Evolutionary conservation across 2,329 filamentous ascomycete species (phyloP).

Genomic region (Bipolaris victoriae): DNA sequence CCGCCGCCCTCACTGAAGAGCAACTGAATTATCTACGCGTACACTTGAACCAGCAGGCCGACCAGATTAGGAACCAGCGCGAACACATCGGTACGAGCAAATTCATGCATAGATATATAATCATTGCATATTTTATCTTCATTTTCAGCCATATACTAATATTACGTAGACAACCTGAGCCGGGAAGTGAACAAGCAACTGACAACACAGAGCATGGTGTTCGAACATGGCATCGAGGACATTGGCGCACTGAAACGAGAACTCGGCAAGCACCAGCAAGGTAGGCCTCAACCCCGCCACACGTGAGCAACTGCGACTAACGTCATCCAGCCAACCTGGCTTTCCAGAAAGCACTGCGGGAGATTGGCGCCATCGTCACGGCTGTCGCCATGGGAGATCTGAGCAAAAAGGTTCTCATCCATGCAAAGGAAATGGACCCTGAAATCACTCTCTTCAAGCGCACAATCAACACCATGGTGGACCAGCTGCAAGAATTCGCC

Average conservation of each 20-base stretch:
- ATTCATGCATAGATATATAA: neutral
- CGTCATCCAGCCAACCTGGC: constrained; percentile 87
- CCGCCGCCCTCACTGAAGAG: constrained; percentile 73
- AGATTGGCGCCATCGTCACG: constrained; percentile 97
- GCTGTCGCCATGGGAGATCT: constrained; percentile 94
- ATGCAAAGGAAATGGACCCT: constrained; percentile 94
- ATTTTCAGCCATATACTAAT: neutral
- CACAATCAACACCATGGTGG: constrained; percentile 99
- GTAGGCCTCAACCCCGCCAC: constrained; percentile 2
- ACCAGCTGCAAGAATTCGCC: constrained; percentile 94
- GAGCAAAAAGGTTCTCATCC: constrained; percentile 95
- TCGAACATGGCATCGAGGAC: constrained; percentile 80
- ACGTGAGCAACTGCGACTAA: constrained; percentile 72
- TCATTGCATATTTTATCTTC: neutral
- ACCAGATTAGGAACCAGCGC: constrained; percentile 86
- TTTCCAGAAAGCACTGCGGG: constrained; percentile 94
- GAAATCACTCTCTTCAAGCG: constrained; percentile 98
- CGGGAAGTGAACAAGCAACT: constrained; percentile 86
- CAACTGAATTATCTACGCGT: constrained; percentile 85
- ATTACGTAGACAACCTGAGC: constrained; percentile 70
- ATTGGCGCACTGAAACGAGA: constrained; percentile 90
- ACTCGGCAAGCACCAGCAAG: constrained; percentile 87
- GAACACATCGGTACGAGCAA: constrained; percentile 67
- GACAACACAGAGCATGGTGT: constrained; percentile 79
- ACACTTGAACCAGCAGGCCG: constrained; percentile 91